Conservation (phyloP, 805 yeast genomes). For the Suhomyces prunicola region DNA sequence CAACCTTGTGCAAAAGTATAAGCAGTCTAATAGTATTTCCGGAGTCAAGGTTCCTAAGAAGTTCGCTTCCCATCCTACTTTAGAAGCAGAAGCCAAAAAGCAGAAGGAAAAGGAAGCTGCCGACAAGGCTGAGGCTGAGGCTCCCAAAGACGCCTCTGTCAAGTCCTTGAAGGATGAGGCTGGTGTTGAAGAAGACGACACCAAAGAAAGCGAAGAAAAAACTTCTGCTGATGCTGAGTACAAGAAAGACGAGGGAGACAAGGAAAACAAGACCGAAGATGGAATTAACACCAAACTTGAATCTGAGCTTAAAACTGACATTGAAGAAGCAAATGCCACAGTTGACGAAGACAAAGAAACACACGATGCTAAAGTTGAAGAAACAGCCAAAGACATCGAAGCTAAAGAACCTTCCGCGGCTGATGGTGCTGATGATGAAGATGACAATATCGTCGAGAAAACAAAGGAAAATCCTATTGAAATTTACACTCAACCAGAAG, state of each 20-base stretch:
- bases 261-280: slow-evolving; percentile 3
- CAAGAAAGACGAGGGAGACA: slow-evolving; percentile 3
- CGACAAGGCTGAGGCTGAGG: neutral
- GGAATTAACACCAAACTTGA: neutral
- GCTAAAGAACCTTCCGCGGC: slow-evolving; percentile 9
- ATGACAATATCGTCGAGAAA: slow-evolving; percentile 26
- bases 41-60: slow-evolving; percentile 38
- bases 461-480: slow-evolving; percentile 34
- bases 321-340: slow-evolving; percentile 5
- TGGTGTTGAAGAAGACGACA: slow-evolving; percentile 3
- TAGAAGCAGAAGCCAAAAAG: slow-evolving; percentile 23
- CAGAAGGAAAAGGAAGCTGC: slow-evolving; percentile 7
- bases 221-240: slow-evolving; percentile 1
- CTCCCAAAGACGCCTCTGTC: neutral
- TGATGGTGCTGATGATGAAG: slow-evolving; percentile 17
- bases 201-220: neutral
- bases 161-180: slow-evolving; percentile 1
- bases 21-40: slow-evolving; percentile 31
- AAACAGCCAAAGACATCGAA: slow-evolving; percentile 3
- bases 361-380: slow-evolving; percentile 6
- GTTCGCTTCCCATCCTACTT: slow-evolving; percentile 39
- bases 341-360: slow-evolving; percentile 3
- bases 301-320: slow-evolving; percentile 1
- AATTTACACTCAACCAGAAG: slow-evolving; percentile 29
- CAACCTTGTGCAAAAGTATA: slow-evolving; percentile 34